These are phyloP conservation scores for Paramyrothecium roridum DNA, from an alignment of 2,329 filamentous ascomycete genomes.

Conservation along the genomic window DNA sequence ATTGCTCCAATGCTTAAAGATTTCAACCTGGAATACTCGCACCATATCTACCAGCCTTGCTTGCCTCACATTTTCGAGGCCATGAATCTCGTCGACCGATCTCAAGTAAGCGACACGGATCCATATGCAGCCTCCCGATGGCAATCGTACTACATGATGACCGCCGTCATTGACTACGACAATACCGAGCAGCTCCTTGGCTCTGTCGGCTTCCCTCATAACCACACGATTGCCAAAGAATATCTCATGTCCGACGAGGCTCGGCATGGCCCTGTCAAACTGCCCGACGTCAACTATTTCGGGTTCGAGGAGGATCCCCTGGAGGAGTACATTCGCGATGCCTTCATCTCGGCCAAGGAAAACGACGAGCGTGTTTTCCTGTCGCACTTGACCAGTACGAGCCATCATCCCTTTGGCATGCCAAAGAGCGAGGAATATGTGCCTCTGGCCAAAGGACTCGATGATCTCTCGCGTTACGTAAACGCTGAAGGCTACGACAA, in stretches of 20 bases:
- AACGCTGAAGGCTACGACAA: conserved; percentile 29
- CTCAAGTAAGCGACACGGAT: conserved; percentile 3
- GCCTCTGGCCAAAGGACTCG: conserved; percentile 18
- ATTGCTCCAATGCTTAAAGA: conserved; percentile 37
- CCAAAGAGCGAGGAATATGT: conserved; percentile 22
- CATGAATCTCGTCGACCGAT: conserved; percentile 20
- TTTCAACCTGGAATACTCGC: conserved; percentile 36
- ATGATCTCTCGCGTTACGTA: conserved; percentile 28
- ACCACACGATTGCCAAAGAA: conserved; percentile 21
- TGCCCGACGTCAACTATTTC: conserved; percentile 31
- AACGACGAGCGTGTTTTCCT: conserved; percentile 28
- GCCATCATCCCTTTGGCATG: conserved; percentile 28
- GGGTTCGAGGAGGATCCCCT: conserved; percentile 26
- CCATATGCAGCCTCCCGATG: conserved; percentile 23
- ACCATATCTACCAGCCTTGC: conserved; percentile 42
- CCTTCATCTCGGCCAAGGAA: conserved; percentile 23
- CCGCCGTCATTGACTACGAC: conserved; percentile 28
- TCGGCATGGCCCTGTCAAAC: conserved; percentile 22
- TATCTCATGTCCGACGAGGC: conserved; percentile 23
- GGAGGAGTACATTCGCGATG: conserved; percentile 28
- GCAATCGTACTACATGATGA: conserved; percentile 28
- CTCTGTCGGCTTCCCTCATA: conserved; percentile 22
- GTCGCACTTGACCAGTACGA: conserved; percentile 31
- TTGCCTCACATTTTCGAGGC: conserved; percentile 35
- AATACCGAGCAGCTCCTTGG: conserved; percentile 27